Percentiles rank a stretch among this genome's conserved stretches.
Conservation (phyloP, 805 yeast species). For the Kluyveromyces starmeri region DNA sequence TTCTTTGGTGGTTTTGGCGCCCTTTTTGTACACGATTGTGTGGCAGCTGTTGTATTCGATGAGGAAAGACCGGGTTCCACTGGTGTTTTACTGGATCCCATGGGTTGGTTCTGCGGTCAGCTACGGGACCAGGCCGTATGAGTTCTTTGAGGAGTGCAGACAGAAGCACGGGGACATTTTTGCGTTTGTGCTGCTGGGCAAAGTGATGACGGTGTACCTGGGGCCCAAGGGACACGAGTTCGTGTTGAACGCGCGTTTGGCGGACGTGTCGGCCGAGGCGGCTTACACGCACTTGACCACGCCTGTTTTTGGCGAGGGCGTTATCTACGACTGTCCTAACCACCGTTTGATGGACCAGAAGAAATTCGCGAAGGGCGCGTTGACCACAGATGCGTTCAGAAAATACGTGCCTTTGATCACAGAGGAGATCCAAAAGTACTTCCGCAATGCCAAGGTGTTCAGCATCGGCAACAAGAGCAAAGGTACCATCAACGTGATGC, state of each 20-base stretch:
- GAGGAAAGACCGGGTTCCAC: constrained; percentile 75
- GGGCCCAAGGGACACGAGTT: constrained; percentile 99
- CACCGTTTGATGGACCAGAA: constrained; percentile 94
- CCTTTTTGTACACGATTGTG: constrained; percentile 53
- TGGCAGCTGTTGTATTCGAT: constrained; percentile 67
- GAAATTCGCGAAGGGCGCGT: constrained; percentile 86
- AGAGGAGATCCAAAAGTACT: constrained; percentile 65
- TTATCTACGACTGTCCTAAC: constrained; percentile 94
- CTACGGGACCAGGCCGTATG: constrained; percentile 92
- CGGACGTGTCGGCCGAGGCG: constrained; percentile 91
- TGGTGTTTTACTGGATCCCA: constrained; percentile 88
- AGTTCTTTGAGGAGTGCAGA: constrained; percentile 73
- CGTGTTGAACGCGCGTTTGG: constrained; percentile 79
- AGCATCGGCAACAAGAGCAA: constrained; percentile 30
- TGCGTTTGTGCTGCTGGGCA: constrained; percentile 82
- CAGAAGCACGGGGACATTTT: constrained; percentile 86
- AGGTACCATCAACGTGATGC: constrained; percentile 62
- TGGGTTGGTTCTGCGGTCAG: constrained; percentile 89
- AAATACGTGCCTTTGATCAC: constrained; percentile 81
- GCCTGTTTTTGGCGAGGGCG: constrained; percentile 98
- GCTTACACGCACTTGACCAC: constrained; percentile 96
- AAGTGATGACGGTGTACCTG: constrained; percentile 86
- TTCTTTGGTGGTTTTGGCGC: constrained; percentile 32
- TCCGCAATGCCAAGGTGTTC: constrained; percentile 45
- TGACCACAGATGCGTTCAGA: constrained; percentile 77